These are phyloP conservation scores for Plantago lanceolata DNA, from an alignment of 305 asterid species.

Conservation along the genomic window DNA sequence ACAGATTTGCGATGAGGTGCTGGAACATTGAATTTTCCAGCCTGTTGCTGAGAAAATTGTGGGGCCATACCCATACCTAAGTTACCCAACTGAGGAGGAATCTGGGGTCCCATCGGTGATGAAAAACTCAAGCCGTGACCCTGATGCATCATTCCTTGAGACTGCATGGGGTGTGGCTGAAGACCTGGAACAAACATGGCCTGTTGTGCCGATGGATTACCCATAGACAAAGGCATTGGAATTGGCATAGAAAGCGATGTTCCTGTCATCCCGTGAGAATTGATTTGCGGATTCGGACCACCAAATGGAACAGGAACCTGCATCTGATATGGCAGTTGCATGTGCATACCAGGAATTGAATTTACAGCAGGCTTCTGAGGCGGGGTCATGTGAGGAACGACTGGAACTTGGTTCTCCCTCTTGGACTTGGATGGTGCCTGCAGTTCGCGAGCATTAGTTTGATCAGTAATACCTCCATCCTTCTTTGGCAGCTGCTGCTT, in stretches of 20 bases:
- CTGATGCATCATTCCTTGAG: constrained; percentile 79
- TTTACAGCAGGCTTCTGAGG: constrained; percentile 52
- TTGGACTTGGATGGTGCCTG: constrained; percentile 43
- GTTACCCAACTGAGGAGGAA: constrained; percentile 60
- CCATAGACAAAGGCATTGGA: constrained; percentile 49
- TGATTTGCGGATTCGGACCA: constrained; percentile 65
- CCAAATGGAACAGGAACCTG: constrained; percentile 63
- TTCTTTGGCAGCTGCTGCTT: constrained; percentile 57
- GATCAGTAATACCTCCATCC: constrained; percentile 43
- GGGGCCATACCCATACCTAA: constrained; percentile 57
- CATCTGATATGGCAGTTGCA: constrained; percentile 56
- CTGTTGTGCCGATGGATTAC: constrained; percentile 61
- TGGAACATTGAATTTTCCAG: constrained; percentile 40
- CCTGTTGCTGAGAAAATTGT: constrained; percentile 59
- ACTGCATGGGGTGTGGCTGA: constrained; percentile 66
- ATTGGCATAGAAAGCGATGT: constrained; percentile 53
- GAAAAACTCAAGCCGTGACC: constrained; percentile 61
- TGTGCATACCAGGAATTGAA: constrained; percentile 48
- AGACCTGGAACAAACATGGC: constrained; percentile 61
- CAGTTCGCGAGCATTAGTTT: constrained; percentile 43
- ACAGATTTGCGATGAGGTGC: constrained; percentile 47
- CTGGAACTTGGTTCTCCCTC: constrained; percentile 50
- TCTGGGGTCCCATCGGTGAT: constrained; percentile 60
- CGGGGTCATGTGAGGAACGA: constrained; percentile 42
- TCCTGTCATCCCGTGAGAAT: constrained; percentile 58